A percentile compares a stretch with the other conserved stretches of the same genome.
Evolutionary conservation across 371 early-diverging fungal species (phyloP).

Genomic region (Lichtheimia ramosa): DNA sequence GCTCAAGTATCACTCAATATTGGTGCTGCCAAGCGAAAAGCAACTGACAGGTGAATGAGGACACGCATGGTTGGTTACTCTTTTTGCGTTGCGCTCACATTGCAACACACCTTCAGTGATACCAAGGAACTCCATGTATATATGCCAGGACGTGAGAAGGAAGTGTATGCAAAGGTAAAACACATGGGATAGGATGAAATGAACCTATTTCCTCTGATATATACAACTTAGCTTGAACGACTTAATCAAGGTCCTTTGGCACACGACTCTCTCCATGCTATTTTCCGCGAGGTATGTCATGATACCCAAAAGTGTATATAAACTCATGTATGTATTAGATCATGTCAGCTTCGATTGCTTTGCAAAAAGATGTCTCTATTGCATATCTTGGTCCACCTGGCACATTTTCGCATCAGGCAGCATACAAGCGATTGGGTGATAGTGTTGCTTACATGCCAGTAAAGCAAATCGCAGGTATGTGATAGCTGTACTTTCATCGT

Average conservation of each 20-base stretch:
- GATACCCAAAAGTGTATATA: background rate
- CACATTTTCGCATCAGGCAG: constrained; percentile 92
- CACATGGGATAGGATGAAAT: background rate
- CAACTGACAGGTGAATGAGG: constrained; percentile 13
- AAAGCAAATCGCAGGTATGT: constrained; percentile 55
- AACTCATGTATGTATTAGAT: constrained; percentile 35
- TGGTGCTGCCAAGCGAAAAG: constrained; percentile 70
- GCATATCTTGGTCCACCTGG: constrained; percentile 93
- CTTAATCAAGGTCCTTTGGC: constrained; percentile 84
- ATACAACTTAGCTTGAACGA: constrained; percentile 35
- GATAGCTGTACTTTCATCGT: no score
- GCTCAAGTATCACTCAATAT: constrained; percentile 84
- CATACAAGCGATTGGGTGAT: constrained; percentile 81
- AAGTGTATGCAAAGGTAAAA: constrained; percentile 63
- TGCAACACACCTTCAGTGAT: no score
- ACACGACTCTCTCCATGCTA: constrained; percentile 73
- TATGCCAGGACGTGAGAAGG: constrained; percentile 67
- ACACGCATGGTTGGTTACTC: background rate
- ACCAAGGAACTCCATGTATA: constrained; percentile 56
- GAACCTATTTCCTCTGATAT: background rate
- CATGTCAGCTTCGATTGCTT: constrained; percentile 88
- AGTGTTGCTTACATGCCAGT: constrained; percentile 73
- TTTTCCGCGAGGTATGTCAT: constrained; percentile 76
- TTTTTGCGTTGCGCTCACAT: no score
- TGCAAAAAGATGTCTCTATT: constrained; percentile 79